phyloP scores from a whole-genome alignment of 2,329 filamentous ascomycete genomes.

The Sclerotinia subarctica region DNA sequence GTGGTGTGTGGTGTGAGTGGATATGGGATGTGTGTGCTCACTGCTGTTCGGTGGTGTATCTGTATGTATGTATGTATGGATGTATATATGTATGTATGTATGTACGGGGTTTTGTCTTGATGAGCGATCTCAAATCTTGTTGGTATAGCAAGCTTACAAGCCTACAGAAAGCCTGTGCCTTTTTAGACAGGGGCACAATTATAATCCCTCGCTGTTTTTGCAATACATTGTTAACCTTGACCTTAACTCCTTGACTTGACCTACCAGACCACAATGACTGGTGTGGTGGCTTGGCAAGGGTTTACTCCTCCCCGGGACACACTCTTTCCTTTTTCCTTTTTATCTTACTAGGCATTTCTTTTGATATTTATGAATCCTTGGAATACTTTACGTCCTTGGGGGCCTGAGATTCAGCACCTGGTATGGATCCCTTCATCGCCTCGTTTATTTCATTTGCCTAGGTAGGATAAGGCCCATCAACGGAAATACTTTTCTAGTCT shows the following conservation, averaged over 20 bases:
- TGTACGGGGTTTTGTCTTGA: constrained; percentile 8
- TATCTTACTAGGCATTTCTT: neutral
- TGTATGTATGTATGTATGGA: neutral
- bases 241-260: constrained; percentile 17
- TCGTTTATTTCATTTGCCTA: neutral
- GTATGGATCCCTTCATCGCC: constrained; percentile 21
- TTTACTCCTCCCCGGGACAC: constrained; percentile 5
- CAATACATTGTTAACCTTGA: neutral
- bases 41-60: constrained; percentile 4
- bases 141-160: constrained; percentile 11
- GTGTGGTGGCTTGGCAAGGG: constrained; percentile 23
- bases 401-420: constrained; percentile 22
- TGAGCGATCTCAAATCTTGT: constrained; percentile 20
- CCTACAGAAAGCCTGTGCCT: constrained; percentile 17
- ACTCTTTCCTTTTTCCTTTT: neutral
- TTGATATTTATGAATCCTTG: constrained; percentile 5
- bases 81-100: neutral
- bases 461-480: neutral
- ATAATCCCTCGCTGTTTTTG: constrained; percentile 15
- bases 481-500: neutral
- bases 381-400: constrained; percentile 15
- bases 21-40: constrained; percentile 8
- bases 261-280: constrained; percentile 14
- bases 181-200: constrained; percentile 6
- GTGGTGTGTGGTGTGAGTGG: constrained; percentile 1